Conservation (phyloP, 1,284 basidiomycete species). For the Anthracocystis setariae region DNA sequence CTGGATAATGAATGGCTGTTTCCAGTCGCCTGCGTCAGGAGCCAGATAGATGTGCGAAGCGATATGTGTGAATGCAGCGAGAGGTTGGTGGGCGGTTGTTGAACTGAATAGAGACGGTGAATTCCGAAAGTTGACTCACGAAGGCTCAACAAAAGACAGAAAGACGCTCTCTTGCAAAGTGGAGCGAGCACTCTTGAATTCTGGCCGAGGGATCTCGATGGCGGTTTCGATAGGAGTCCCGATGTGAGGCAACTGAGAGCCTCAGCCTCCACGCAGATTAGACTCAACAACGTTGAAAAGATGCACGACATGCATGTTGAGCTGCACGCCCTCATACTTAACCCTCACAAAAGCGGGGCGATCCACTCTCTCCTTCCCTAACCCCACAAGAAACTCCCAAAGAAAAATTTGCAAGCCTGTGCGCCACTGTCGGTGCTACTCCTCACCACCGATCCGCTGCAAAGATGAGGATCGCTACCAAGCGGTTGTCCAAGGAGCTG, state of each 20-base stretch:
- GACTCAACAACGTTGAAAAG: constrained; percentile 31
- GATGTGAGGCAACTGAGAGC: background rate
- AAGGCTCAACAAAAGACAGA: background rate
- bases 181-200: no score
- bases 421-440: background rate
- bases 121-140: no score
- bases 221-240: background rate
- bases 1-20: no score
- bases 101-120: background rate
- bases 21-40: no score
- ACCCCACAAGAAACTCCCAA: no score
- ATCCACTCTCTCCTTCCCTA: no score
- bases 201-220: no score
- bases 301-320: background rate
- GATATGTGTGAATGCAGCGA: no score
- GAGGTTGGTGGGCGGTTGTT: background rate
- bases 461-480: constrained; percentile 51
- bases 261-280: constrained; percentile 16
- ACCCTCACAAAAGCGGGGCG: background rate
- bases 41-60: no score
- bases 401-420: no score
- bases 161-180: background rate
- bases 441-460: background rate
- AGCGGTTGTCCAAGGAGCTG: constrained; percentile 53
- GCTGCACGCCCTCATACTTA: constrained; percentile 6